Percentiles rank a stretch among this genome's conserved stretches.
These are phyloP conservation scores for Huiozyma naganishii DNA, from an alignment of 805 yeast genomes.

Conservation along the genomic window DNA sequence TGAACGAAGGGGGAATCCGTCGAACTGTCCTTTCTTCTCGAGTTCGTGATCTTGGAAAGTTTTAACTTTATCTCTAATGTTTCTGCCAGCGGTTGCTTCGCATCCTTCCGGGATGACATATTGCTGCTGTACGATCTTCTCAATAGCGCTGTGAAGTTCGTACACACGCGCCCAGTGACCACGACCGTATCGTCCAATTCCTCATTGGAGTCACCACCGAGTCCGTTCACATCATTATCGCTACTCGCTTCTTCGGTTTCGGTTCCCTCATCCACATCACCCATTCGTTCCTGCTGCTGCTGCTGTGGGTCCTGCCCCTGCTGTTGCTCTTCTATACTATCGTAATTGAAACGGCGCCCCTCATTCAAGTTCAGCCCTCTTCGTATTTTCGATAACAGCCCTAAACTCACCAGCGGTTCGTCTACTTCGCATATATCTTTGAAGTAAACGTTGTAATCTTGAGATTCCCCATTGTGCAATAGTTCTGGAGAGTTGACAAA, in stretches of 20 bases:
- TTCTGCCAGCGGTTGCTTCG: constrained; percentile 7
- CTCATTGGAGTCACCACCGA: constrained; percentile 10
- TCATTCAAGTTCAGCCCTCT: constrained; percentile 5
- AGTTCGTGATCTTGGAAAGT: constrained; percentile 18
- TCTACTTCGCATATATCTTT: constrained; percentile 26
- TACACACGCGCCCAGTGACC: constrained; percentile 28
- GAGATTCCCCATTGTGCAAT: constrained; percentile 7
- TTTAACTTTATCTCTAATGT: constrained; percentile 27
- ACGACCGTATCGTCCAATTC: constrained; percentile 16
- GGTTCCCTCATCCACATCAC: not conserved
- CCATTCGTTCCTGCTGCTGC: not conserved
- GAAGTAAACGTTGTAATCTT: constrained; percentile 26
- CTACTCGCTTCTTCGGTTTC: not conserved
- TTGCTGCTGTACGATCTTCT: constrained; percentile 18
- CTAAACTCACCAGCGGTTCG: constrained; percentile 29
- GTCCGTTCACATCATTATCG: constrained; percentile 3
- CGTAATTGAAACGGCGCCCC: not conserved
- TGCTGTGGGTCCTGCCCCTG: not conserved
- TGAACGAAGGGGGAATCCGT: not conserved
- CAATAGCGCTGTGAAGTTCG: constrained; percentile 26
- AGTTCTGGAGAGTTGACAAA: constrained; percentile 27
- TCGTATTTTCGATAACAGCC: constrained; percentile 26
- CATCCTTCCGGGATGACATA: constrained; percentile 9
- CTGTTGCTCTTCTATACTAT: not conserved
- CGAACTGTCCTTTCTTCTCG: not conserved